Evolutionary conservation across 2,329 filamentous ascomycete species (phyloP), one percentile per base, ranked within the genome.

Genomic region (Sarocladium kiliense): DNA sequence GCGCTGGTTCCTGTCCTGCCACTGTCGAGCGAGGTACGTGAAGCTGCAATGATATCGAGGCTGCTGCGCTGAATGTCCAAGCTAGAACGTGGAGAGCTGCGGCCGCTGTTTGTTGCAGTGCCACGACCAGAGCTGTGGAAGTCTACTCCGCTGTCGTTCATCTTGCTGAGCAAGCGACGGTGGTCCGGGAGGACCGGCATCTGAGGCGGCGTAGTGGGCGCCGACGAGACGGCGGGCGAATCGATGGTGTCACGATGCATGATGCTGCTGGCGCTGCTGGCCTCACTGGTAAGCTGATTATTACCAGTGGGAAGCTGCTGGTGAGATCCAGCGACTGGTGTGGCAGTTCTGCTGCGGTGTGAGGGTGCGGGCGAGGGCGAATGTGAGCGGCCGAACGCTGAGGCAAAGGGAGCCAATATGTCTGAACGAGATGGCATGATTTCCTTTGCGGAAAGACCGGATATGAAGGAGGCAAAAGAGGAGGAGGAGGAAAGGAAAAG

Each of bases 1-100:
- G 67, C 64, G 59, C 70, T 72, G 57, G 61, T 65, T 50, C 63
- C 66, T 37, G 69, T 72, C 50, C 68, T 68, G 25, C 65, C 64
- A 56, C 70, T 72, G 32, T 73, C 71, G 44, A 61, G 27, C 2
- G 55, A 57, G 9, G 55, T 57, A 12, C 57, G 42, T 26, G 55
- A 54, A 5, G 57, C 55, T 27, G 36, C 26, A 55, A 58, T 58
- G 30, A 58, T 59, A 56, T 68, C 66, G 57, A 67, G 60, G 56
- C 66, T 68, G 27, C 32, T 37, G 16, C 49, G 14, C 49, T 53
- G 55, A 39, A 58, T 59, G 56, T 68, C 66, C 58, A 67, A 59
- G 56, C 66, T 68, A 54, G 67, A 68, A 34, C 66, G 59, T 41
- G 62, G 49, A 3, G 49, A 53, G 21, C 49, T 53, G 11, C 49